Evolutionary conservation across 805 yeast species (phyloP), one percentile per base, ranked within the genome.

Genomic region (Zygosaccharomyces siamensis): DNA sequence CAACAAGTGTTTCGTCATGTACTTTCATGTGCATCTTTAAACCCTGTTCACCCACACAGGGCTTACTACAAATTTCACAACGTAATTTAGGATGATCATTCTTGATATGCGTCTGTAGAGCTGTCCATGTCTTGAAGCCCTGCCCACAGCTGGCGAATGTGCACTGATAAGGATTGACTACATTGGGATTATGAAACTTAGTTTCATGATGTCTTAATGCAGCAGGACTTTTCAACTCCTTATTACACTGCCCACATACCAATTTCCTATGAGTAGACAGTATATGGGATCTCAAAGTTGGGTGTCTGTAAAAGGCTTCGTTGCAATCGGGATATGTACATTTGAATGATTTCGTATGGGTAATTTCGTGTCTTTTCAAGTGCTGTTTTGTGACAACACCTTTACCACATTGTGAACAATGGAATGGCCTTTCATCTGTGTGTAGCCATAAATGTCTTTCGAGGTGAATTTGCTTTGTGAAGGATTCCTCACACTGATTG

Each of bases 371-470:
- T 46, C 96, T 75, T 52, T 76, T 79, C 48, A 89, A 71, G 61
- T 90, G 97, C 68, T 93, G 98, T 45, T 64, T 65, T 0, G 96
- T 77, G 45, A 82, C 83, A 45, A 86, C 84, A 3, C 96, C 96
- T 65, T 89, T 89, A 1, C 83, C 83, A 63, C 99, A 93, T 1
- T 74, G 63, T 0, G 80, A 65, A 60, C 98, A 90, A 37, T 74
- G 77, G 61, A 76, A 81, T 0, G 96, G 96, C 58, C 85, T 86
- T 3, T 74, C 77, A 1, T 71, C 73, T 2, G 72, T 53, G 62
- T 90, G 97, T 16, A 88, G 79, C 21, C 84, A 64, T 46, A 72
- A 53, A 63, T 93, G 99, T 24, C 88, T 78, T 44, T 80, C 77
- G 37, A 92, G 69, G 69, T 92, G 97, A n/a, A 86, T 80, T 53